phyloP scores from a whole-genome alignment of 148 eudicot species.

The Salicornia ramosissima region DNA sequence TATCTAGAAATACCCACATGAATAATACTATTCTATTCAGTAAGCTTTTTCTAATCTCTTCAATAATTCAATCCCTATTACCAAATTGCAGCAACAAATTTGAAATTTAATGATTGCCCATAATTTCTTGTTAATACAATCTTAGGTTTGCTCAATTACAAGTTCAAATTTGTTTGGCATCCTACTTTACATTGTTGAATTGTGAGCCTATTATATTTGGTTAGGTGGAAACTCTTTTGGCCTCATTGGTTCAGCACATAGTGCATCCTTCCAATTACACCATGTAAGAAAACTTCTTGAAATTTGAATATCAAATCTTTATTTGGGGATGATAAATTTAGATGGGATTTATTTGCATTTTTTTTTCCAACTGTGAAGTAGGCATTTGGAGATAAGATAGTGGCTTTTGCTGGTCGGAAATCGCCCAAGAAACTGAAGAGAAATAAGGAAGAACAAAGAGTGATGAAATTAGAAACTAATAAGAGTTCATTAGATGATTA shows the following conservation, averaged over 20 bases:
- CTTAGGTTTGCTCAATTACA: background rate
- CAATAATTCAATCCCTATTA: background rate
- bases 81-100: background rate
- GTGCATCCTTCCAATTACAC: conserved; percentile 17
- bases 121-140: background rate
- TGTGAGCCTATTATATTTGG: conserved; percentile 21
- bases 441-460: conserved; percentile 33
- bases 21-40: conserved; percentile 10
- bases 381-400: conserved; percentile 34
- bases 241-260: conserved; percentile 9
- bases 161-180: conserved; percentile 16
- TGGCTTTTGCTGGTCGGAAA: conserved; percentile 52
- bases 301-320: background rate
- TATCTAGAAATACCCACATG: conserved; percentile 20
- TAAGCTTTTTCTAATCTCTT: conserved; percentile 4
- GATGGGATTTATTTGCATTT: background rate
- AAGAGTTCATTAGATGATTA: conserved; percentile 27
- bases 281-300: conserved; percentile 31
- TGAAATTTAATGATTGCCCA: background rate
- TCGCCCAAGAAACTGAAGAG: conserved; percentile 48
- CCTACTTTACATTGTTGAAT: conserved; percentile 21
- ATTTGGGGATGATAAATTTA: conserved; percentile 5
- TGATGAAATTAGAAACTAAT: conserved; percentile 24
- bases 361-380: conserved; percentile 21
- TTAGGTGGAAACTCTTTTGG: conserved; percentile 30